phyloP scores from a whole-genome alignment of 306 rosid species.

The Ormosia semicastrata region DNA sequence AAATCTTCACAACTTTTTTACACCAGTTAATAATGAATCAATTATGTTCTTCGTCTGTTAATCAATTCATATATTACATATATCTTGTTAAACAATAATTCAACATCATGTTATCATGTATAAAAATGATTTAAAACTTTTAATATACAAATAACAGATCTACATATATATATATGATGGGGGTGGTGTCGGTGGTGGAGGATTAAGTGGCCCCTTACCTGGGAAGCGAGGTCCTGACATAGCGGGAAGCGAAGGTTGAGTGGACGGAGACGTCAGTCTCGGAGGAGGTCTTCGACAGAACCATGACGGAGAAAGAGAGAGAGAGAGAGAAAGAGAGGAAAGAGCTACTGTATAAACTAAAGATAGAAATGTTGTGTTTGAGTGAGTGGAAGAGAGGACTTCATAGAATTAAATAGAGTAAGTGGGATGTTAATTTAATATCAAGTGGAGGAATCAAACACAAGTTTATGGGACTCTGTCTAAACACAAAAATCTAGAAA shows the following conservation, averaged over 20 bases:
- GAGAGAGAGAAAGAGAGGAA: background rate
- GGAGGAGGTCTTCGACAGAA: slow-evolving; percentile 66
- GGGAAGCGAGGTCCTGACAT: slow-evolving; percentile 81
- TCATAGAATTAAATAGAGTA: background rate
- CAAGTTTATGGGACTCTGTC: too few relatives aligned
- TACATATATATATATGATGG: too few relatives aligned
- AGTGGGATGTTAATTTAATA: background rate
- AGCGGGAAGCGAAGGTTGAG: slow-evolving; percentile 91
- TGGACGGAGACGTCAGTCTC: slow-evolving; percentile 66
- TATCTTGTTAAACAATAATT: background rate
- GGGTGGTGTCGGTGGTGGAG: too few relatives aligned
- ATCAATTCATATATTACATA: too few relatives aligned
- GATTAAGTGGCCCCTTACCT: slow-evolving; percentile 21
- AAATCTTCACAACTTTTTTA: background rate
- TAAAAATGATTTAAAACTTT: too few relatives aligned
- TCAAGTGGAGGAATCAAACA: too few relatives aligned
- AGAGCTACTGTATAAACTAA: background rate
- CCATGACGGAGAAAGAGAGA: slow-evolving; percentile 48
- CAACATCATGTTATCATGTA: background rate
- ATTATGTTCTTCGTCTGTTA: too few relatives aligned
- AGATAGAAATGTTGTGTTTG: background rate
- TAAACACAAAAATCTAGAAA: too few relatives aligned
- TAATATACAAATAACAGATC: too few relatives aligned
- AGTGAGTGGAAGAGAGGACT: background rate
- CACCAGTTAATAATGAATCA: too few relatives aligned